Evolutionary conservation across 805 yeast species (phyloP).

Genomic region (Wickerhamiella hasegawae): DNA sequence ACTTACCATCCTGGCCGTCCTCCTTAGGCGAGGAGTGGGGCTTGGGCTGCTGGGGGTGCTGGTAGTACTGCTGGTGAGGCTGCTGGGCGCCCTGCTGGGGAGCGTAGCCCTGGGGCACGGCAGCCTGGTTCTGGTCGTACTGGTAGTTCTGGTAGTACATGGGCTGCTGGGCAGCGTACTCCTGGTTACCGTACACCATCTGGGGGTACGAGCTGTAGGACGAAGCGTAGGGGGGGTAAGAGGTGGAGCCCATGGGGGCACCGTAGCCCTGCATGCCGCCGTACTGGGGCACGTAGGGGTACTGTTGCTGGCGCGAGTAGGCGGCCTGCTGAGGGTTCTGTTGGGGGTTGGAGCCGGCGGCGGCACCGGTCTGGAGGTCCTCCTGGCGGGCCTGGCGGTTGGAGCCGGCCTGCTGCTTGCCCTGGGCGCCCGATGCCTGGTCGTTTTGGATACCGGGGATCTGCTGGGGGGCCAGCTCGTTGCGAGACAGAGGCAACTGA

Average conservation of each 20-base stretch:
- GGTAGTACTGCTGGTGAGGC: conserved; percentile 1
- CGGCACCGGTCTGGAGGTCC: conserved; percentile 1
- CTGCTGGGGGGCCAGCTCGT: conserved; percentile 1
- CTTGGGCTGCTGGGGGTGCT: conserved; percentile 1
- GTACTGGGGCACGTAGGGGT: conserved; percentile 5
- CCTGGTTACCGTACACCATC: conserved; percentile 8
- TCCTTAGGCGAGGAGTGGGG: neutral
- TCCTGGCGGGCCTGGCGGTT: neutral
- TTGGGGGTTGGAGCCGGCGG: conserved; percentile 2
- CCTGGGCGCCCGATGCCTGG: neutral
- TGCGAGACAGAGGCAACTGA: neutral
- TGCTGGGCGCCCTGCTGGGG: conserved; percentile 2
- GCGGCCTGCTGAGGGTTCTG: conserved; percentile 1
- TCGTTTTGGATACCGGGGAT: neutral
- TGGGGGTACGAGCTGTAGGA: conserved; percentile 5
- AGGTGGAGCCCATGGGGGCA: conserved; percentile 3
- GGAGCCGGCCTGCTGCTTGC: neutral
- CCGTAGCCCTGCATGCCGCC: conserved; percentile 6
- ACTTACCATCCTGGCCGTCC: neutral
- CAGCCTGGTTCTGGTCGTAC: conserved; percentile 3
- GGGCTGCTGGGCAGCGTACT: conserved; percentile 2
- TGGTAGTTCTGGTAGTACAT: conserved; percentile 4
- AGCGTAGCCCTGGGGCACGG: no score
- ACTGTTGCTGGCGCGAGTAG: conserved; percentile 4
- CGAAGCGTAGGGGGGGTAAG: conserved; percentile 2